A percentile compares a stretch with the other conserved stretches of the same genome.
These are phyloP conservation scores for Euryodendron excelsum DNA, from an alignment of 148 eudicot genomes.

Conservation along the genomic window DNA sequence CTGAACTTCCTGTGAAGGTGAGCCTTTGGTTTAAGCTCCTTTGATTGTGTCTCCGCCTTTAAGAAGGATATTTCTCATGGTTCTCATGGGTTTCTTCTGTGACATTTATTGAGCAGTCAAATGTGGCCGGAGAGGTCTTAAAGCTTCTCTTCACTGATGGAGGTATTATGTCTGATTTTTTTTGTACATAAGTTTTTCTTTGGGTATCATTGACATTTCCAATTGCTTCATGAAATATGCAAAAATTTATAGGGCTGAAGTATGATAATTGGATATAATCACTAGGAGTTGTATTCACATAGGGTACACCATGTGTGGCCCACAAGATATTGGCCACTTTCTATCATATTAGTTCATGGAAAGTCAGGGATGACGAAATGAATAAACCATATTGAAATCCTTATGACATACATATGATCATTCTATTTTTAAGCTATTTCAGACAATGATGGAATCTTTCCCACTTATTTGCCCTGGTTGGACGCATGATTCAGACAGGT, in stretches of 20 bases:
- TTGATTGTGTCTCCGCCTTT: not conserved
- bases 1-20: conserved; percentile 79
- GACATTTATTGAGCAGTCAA: conserved; percentile 54
- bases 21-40: conserved; percentile 21
- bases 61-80: too few species aligned
- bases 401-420: not conserved
- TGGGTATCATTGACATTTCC: not conserved
- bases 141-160: conserved; percentile 69
- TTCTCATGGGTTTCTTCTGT: conserved; percentile 10
- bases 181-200: not conserved
- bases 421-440: not conserved
- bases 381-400: not conserved
- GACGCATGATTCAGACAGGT: not conserved
- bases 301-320: not conserved
- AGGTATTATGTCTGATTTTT: conserved; percentile 38
- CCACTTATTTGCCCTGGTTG: conserved; percentile 1
- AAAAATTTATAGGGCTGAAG: not conserved
- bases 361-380: not conserved
- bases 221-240: not conserved
- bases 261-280: not conserved
- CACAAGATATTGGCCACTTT: not conserved
- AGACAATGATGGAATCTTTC: not conserved
- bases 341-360: not conserved
- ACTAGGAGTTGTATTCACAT: not conserved
- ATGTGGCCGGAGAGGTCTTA: conserved; percentile 83